A percentile compares a stretch with the other conserved stretches of the same genome.
Conservation (phyloP, 306 rosid species). For the Vigna radiata region DNA sequence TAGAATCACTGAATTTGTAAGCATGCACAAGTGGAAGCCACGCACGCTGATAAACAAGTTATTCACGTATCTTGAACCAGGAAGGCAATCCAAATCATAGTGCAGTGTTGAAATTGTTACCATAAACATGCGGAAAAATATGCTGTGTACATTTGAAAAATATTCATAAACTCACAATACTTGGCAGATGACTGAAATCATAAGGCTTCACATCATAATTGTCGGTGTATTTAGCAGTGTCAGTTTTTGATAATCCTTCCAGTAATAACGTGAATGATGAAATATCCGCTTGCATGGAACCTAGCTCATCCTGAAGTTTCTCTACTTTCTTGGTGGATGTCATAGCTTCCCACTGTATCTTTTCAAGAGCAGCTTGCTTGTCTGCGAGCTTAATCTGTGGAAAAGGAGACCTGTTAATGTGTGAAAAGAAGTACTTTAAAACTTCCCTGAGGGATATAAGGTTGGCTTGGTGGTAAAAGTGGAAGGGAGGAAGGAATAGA, state of each 20-base stretch:
- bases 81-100: conserved; percentile 44
- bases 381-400: conserved; percentile 91
- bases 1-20: conserved; percentile 14
- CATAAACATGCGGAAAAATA: conserved; percentile 24
- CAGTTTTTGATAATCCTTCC: conserved; percentile 69
- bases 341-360: conserved; percentile 84
- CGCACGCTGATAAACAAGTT: neutral
- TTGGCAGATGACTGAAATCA: conserved; percentile 39
- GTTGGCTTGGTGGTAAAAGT: no score
- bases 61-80: conserved; percentile 51
- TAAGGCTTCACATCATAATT: conserved; percentile 49
- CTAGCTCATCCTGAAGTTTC: conserved; percentile 52
- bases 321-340: conserved; percentile 65
- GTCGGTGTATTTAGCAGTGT: conserved; percentile 40
- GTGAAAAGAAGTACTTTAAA: conserved; percentile 11
- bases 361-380: conserved; percentile 95
- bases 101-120: conserved; percentile 47
- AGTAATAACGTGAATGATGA: conserved; percentile 57
- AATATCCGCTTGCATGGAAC: conserved; percentile 52
- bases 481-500: no score
- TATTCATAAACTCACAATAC: conserved; percentile 52
- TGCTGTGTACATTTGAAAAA: conserved; percentile 21
- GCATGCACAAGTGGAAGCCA: conserved; percentile 20
- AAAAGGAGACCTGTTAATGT: conserved; percentile 24
- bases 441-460: no score